These are phyloP conservation scores for Penicillium steckii DNA, from an alignment of 495 filamentous ascomycete genomes.

Conservation along the genomic window DNA sequence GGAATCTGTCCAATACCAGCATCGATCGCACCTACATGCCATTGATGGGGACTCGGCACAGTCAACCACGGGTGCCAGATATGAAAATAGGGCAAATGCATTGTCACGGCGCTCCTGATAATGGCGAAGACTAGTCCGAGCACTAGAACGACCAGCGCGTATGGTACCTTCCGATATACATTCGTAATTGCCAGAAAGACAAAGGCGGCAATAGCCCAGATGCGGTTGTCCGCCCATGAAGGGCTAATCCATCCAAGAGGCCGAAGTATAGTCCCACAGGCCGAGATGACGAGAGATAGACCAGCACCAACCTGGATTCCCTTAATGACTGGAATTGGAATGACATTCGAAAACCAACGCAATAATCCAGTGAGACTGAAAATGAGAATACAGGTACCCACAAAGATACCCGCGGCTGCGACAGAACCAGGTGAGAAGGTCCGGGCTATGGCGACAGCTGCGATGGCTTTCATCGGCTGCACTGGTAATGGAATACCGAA, in stretches of 20 bases:
- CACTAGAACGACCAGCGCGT: slow-evolving; percentile 69
- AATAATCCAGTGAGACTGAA: slow-evolving; percentile 76
- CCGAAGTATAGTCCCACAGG: slow-evolving; percentile 60
- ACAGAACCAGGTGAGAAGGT: slow-evolving; percentile 64
- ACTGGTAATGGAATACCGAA: slow-evolving; percentile 89
- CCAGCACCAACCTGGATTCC: slow-evolving; percentile 94
- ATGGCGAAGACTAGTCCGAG: slow-evolving; percentile 60
- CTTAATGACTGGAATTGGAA: slow-evolving; percentile 84
- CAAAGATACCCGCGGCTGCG: slow-evolving; percentile 76
- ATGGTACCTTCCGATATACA: slow-evolving; percentile 61
- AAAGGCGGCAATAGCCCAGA: slow-evolving; percentile 71
- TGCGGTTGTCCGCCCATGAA: slow-evolving; percentile 66
- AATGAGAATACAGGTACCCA: slow-evolving; percentile 66
- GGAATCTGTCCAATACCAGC: slow-evolving; percentile 82
- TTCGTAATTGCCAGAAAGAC: slow-evolving; percentile 63
- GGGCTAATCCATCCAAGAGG: slow-evolving; percentile 58
- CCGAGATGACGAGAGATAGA: slow-evolving; percentile 72
- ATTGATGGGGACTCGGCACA: slow-evolving; percentile 45
- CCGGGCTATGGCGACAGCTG: slow-evolving; percentile 75
- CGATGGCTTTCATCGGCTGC: slow-evolving; percentile 91
- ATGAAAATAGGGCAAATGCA: slow-evolving; percentile 43
- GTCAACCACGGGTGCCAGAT: slow-evolving; percentile 49
- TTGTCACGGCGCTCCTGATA: slow-evolving; percentile 33
- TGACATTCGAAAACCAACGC: slow-evolving; percentile 61
- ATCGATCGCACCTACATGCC: slow-evolving; percentile 48